phyloP scores from a whole-genome alignment of 495 filamentous ascomycete species.

The Apodospora peruviana region DNA sequence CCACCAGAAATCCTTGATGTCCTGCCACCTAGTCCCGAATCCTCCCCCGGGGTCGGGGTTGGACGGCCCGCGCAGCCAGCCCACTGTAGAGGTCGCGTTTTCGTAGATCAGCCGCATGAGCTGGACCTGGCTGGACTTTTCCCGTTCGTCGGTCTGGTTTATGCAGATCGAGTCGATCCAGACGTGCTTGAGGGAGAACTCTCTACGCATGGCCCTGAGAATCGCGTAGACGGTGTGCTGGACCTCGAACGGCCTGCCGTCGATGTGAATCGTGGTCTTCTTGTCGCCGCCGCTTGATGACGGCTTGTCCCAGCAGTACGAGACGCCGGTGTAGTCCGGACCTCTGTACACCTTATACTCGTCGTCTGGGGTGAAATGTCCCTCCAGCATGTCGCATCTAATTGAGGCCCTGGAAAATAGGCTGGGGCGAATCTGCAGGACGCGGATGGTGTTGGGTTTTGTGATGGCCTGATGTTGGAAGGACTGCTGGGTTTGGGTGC shows the following conservation, averaged over 20 bases:
- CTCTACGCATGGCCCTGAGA: background rate
- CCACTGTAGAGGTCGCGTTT: background rate
- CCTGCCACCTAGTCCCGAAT: background rate
- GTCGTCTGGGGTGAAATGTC: background rate
- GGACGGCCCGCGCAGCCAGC: background rate
- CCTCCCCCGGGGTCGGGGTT: background rate
- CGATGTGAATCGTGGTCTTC: background rate
- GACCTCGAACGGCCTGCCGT: background rate
- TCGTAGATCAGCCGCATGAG: background rate
- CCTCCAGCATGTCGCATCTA: background rate
- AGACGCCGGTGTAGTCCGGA: background rate
- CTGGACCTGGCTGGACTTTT: background rate
- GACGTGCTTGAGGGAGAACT: background rate
- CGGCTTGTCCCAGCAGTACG: background rate
- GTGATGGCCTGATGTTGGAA: background rate
- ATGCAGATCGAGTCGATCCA: constrained; percentile 8
- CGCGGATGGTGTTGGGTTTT: background rate
- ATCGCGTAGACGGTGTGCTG: background rate
- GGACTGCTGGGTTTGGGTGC: background rate
- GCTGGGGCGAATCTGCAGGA: background rate
- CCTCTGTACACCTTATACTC: background rate
- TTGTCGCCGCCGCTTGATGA: background rate
- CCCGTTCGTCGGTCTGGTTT: background rate
- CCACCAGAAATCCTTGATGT: background rate
- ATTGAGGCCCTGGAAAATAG: background rate